A percentile compares a stretch with the other conserved stretches of the same genome.
Conservation (phyloP, 176 grass and related monocot genomes). For the Eragrostis nindensis region DNA sequence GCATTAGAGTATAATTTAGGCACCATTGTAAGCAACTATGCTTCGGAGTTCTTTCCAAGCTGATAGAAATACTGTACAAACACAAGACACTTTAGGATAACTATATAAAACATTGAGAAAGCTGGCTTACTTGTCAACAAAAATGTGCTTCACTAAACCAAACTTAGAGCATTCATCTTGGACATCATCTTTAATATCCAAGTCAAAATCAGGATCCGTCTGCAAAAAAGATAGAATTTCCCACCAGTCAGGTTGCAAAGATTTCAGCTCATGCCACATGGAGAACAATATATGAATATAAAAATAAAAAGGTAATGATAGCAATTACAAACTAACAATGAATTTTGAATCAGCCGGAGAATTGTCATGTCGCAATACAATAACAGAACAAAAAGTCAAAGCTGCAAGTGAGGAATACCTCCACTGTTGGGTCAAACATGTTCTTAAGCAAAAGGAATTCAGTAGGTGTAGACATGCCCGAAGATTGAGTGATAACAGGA, state of each 20-base stretch:
- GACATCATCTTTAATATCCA: constrained; percentile 91
- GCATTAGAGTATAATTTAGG: not conserved
- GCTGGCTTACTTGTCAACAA: constrained; percentile 76
- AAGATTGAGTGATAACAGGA: constrained; percentile 50
- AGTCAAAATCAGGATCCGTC: constrained; percentile 90
- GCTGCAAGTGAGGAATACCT: constrained; percentile 56
- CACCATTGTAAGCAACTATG: not conserved
- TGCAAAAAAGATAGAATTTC: constrained; percentile 34
- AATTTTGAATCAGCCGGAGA: not conserved
- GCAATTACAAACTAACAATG: not conserved
- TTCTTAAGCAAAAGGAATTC: constrained; percentile 93
- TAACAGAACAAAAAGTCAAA: not conserved
- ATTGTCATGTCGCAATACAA: not conserved
- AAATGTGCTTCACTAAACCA: constrained; percentile 74
- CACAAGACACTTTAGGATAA: not conserved
- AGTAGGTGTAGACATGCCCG: constrained; percentile 56
- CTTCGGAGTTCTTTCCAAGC: too few species aligned
- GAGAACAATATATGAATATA: not conserved
- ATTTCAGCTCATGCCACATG: not conserved
- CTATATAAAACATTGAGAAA: not conserved
- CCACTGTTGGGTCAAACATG: constrained; percentile 88
- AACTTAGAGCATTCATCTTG: constrained; percentile 86
- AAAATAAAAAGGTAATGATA: not conserved
- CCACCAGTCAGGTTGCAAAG: not conserved
- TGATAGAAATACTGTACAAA: too few species aligned